Evolutionary conservation across 83 land plant species (phyloP).

Genomic region (Picea mariana): DNA sequence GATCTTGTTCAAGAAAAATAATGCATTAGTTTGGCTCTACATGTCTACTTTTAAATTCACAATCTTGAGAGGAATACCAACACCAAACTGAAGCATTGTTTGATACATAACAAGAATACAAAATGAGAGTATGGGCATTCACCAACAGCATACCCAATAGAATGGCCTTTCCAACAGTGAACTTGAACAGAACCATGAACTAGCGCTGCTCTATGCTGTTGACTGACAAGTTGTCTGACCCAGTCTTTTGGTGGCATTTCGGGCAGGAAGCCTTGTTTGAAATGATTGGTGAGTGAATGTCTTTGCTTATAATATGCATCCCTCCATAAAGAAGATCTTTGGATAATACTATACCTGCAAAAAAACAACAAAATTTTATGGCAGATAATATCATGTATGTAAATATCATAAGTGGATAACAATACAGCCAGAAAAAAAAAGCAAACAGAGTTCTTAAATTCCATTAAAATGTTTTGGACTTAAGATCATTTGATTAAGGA

Average conservation of each 20-base stretch:
- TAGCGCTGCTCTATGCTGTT: conserved; percentile 4
- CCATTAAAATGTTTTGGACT: neutral
- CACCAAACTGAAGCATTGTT: neutral
- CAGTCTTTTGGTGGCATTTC: conserved; percentile 6
- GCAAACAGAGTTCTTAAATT: neutral
- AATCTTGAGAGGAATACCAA: neutral
- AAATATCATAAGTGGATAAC: neutral
- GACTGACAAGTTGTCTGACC: conserved; percentile 4
- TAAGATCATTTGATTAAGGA: neutral
- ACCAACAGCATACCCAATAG: conserved; percentile 11
- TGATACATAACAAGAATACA: neutral
- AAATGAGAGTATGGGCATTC: neutral
- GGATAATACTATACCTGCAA: neutral
- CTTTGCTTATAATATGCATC: conserved; percentile 9
- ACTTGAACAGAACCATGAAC: conserved; percentile 6
- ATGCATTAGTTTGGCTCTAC: neutral
- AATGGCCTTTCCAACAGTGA: conserved; percentile 15
- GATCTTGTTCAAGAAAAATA: neutral
- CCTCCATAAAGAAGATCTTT: conserved; percentile 6
- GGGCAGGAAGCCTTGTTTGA: neutral
- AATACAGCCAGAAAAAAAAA: neutral
- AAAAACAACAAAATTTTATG: neutral
- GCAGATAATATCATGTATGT: neutral
- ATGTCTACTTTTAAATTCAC: neutral
- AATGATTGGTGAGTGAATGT: neutral